Conservation (phyloP, 805 yeast genomes). For the Brettanomyces sp. region DNA sequence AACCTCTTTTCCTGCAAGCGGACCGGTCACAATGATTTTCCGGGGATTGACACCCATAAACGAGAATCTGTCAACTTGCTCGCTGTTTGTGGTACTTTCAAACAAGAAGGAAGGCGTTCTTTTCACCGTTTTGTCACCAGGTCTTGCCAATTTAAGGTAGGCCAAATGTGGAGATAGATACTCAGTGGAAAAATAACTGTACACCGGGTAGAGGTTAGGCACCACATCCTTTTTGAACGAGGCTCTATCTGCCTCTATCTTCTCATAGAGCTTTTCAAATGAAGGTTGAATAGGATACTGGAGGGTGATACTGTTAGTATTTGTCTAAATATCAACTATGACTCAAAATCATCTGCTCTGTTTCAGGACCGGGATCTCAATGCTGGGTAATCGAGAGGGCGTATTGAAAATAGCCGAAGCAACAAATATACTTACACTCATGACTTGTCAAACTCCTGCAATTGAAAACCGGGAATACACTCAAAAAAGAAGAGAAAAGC, state of each 20-base stretch:
- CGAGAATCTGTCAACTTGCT: constrained; percentile 80
- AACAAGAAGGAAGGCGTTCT: constrained; percentile 68
- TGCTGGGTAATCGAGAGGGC: too few relatives aligned
- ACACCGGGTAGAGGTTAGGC: constrained; percentile 77
- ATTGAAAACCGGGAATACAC: too few relatives aligned
- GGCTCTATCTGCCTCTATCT: constrained; percentile 28
- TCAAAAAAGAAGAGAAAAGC: too few relatives aligned
- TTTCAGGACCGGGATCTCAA: too few relatives aligned
- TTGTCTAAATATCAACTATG: neutral
- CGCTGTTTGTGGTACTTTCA: constrained; percentile 86
- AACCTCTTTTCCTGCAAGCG: constrained; percentile 44
- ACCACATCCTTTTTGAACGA: constrained; percentile 12
- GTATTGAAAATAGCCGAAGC: too few relatives aligned
- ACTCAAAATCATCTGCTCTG: too few relatives aligned
- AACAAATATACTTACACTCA: too few relatives aligned
- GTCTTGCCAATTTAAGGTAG: constrained; percentile 70
- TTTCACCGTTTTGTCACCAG: constrained; percentile 39
- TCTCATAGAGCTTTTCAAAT: constrained; percentile 32
- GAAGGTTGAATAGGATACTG: constrained; percentile 38
- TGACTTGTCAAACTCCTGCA: too few relatives aligned
- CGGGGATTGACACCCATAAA: constrained; percentile 84
- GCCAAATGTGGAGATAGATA: constrained; percentile 86
- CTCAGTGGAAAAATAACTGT: constrained; percentile 62
- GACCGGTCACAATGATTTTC: constrained; percentile 78
- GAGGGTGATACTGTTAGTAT: neutral